Percentiles rank a stretch among this genome's conserved stretches.
These are phyloP conservation scores for Panellus pusillus DNA, from an alignment of 768 basidiomycete species.

Conservation along the genomic window DNA sequence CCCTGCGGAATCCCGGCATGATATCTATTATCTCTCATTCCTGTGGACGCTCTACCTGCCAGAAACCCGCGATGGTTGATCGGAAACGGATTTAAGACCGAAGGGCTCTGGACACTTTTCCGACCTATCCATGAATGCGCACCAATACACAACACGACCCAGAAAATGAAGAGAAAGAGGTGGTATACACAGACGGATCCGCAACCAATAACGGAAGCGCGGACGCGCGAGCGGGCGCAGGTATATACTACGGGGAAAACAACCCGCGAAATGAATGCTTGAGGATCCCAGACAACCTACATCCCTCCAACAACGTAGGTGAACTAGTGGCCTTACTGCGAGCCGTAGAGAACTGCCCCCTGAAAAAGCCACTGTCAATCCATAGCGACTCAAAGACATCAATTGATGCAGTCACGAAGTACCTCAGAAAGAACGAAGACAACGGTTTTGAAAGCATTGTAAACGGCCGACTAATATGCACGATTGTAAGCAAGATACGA, in stretches of 20 bases:
- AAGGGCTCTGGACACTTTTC: too few species aligned
- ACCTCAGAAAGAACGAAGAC: too few species aligned
- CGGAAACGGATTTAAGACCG: too few species aligned
- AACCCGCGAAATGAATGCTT: constrained; percentile 1
- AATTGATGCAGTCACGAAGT: too few species aligned
- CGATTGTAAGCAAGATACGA: neutral
- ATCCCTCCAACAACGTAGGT: constrained; percentile 7
- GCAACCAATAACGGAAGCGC: constrained; percentile 9
- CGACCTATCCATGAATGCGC: too few species aligned
- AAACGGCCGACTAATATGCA: neutral
- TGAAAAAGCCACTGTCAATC: neutral
- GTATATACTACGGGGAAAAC: constrained; percentile 1
- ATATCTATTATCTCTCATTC: too few species aligned
- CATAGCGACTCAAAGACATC: too few species aligned
- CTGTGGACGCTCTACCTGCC: too few species aligned
- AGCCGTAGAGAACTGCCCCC: neutral
- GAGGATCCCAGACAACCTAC: neutral
- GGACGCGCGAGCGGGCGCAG: constrained; percentile 5
- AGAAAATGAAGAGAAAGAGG: neutral
- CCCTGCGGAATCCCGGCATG: too few species aligned
- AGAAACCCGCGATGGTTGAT: too few species aligned
- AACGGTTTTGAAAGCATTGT: too few species aligned
- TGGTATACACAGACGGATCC: constrained; percentile 18
- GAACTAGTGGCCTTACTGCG: constrained; percentile 5
- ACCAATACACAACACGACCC: neutral